Base-by-base conservation (phyloP, 164 flowering plant genomes). In the Macadamia integrifolia region DNA sequence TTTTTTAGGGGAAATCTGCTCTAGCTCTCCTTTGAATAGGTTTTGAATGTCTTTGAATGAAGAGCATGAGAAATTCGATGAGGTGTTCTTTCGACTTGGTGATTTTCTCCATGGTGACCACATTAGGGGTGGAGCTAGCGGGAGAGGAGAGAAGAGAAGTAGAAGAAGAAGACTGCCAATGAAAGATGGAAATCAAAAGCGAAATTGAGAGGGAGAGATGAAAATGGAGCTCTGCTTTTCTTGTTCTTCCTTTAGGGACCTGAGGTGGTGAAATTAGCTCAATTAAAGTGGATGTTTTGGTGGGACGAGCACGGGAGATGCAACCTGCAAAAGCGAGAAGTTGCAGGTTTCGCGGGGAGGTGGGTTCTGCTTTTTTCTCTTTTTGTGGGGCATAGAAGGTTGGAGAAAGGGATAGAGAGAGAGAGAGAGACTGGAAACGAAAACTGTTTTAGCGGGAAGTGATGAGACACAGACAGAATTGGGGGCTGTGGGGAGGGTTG, bases 11-110 rank as follows among this genome's bases (percentile, higher is more conserved):
- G 48, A 60, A 3, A 40, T 71, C 30, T 71, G 52, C 29, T 57
- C 60, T 53, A 56, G 61, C 60, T 57, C 72, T 35, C 77, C 85
- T 59, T 79, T 64, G 78, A 69, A 64, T 66, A 89, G 83, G 61
- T 49, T 52, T 59, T 82, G 82, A 48, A 89, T 70, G 80, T 87
- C 91, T 77, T 89, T 89, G 80, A 89, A 86, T 1, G 92, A 75
- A 7, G 90, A 75, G 72, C 80, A 85, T 6, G 76, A 57, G 78
- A 85, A 81, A 60, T 66, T 68, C 7, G 61, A 48, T 17, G 69
- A 57, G 35, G 76, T 18, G 42, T 58, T 69, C 9, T 12, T 64
- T 61, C 75, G 67, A 9, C 68, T 66, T 1, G 80, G 78, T 52
- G 81, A 76, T 72, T 55, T 76, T 63, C 79, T 30, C 92, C 88